These are phyloP conservation scores for Calonectria leucothoes DNA, from an alignment of 2,329 filamentous ascomycete genomes.

Conservation along the genomic window DNA sequence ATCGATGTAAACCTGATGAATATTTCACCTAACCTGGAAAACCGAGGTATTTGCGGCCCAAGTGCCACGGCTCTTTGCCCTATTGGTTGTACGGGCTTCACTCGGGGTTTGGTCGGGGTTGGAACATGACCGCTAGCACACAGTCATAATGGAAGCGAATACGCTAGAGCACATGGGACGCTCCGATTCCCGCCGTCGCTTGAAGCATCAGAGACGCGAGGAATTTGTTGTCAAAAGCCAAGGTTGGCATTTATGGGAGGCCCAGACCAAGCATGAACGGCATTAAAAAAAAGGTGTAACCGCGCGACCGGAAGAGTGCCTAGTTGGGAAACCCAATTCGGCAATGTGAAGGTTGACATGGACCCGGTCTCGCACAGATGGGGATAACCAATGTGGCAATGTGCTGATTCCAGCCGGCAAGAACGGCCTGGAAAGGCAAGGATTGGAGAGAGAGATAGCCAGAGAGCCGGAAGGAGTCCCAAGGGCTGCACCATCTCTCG, in stretches of 20 bases:
- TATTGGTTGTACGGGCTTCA: neutral
- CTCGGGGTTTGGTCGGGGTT: neutral
- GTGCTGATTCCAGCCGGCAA: neutral
- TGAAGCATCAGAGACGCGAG: neutral
- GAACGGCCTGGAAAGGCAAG: neutral
- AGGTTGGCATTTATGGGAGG: neutral
- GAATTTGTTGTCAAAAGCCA: neutral
- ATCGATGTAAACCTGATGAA: neutral
- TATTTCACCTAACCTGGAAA: neutral
- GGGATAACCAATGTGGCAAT: neutral
- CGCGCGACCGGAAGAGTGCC: slow-evolving; percentile 7
- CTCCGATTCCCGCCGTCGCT: neutral
- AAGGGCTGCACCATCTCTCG: neutral
- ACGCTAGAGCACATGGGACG: neutral
- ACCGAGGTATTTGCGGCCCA: slow-evolving; percentile 8
- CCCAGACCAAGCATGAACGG: neutral
- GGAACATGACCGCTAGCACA: neutral
- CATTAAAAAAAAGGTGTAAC: neutral
- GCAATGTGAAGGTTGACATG: neutral
- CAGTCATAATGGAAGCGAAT: neutral
- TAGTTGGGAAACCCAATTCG: neutral
- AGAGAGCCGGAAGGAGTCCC: neutral
- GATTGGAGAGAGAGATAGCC: neutral
- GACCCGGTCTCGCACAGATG: neutral
- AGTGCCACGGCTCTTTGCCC: neutral